Evolutionary conservation across 2,329 filamentous ascomycete species (phyloP), one percentile per base, ranked within the genome.

Genomic region (Botrytis porri): DNA sequence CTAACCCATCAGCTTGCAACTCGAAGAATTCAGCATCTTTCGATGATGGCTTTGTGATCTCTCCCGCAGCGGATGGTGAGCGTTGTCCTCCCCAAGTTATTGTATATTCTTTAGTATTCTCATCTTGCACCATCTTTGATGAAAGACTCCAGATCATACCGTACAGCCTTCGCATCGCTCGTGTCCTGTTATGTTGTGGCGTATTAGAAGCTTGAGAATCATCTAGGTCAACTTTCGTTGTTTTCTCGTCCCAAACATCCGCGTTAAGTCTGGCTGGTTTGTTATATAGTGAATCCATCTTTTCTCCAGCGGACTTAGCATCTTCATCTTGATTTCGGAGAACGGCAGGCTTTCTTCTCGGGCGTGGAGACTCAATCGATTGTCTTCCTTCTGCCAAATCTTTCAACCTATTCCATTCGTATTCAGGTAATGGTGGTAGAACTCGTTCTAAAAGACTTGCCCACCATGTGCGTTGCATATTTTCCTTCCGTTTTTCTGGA

Each of bases 331-430:
- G 5, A 41, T 29, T 25, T n/a, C 3, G 16, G 6, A 25, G 25
- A 54, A 37, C 39, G 4, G 48, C 66, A n/a, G 72, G 39, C 69
- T 54, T 83, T 20, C 79, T 76, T n/a, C 74, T 75, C 35, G 69
- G 61, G 22, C 73, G 75, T 32, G 51, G 48, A 29, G 63, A 29
- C 41, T 76, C 73, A 18, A 77, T 29, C 39, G 72, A 74, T 41
- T 76, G 61, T 16, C 32, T 67, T 22, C 80, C 88, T 12, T 77
- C 75, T 4, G 83, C 83, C 51, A 91, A 76, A 37, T 81, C 80
- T n/a, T 80, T 80, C n/a, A 91, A 80, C 22, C 84, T 78, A 22
- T 89, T 83, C 88, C 88, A 91, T 77, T 90, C 87, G 29, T 82
- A 81, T 41, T 79, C 81, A 10, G 84, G 83, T 25, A 91, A 73